These are phyloP conservation scores for Metarhizium anisopliae DNA, from an alignment of 2,329 filamentous ascomycete species.

Conservation along the genomic window DNA sequence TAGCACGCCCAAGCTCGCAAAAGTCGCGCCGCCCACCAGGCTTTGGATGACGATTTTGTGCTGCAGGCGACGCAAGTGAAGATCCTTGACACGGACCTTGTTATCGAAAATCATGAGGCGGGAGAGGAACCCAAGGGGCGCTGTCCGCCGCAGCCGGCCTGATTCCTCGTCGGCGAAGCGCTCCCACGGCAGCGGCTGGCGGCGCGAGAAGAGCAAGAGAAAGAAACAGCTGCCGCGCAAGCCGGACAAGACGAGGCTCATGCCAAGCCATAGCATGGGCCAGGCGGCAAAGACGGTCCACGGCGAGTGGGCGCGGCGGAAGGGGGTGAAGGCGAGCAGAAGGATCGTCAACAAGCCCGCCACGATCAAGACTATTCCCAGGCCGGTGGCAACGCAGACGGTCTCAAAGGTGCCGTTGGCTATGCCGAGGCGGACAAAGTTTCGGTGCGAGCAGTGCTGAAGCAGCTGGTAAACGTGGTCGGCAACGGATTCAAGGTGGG, in stretches of 20 bases:
- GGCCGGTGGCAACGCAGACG: slow-evolving; percentile 33
- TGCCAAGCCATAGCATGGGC: slow-evolving; percentile 36
- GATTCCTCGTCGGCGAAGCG: slow-evolving; percentile 30
- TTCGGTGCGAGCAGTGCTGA: slow-evolving; percentile 38
- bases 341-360: slow-evolving; percentile 31
- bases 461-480: slow-evolving; percentile 38
- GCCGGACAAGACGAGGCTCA: slow-evolving; percentile 34
- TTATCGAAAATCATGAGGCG: slow-evolving; percentile 39
- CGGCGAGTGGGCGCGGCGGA: slow-evolving; percentile 27
- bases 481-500: slow-evolving; percentile 31
- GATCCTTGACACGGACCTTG: slow-evolving; percentile 35
- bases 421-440: slow-evolving; percentile 44
- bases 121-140: slow-evolving; percentile 21
- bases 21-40: slow-evolving; percentile 26
- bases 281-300: slow-evolving; percentile 33
- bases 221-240: slow-evolving; percentile 38
- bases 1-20: slow-evolving; percentile 25
- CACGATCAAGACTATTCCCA: slow-evolving; percentile 31
- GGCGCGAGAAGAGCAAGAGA: slow-evolving; percentile 33
- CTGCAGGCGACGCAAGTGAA: slow-evolving; percentile 32
- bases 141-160: slow-evolving; percentile 13
- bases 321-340: slow-evolving; percentile 29
- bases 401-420: slow-evolving; percentile 43
- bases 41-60: slow-evolving; percentile 35
- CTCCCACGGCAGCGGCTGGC: slow-evolving; percentile 39